A percentile compares a stretch with the other conserved stretches of the same genome.
phyloP scores from a whole-genome alignment of 345 rosid genomes.

The Sisymbrium altissimum region DNA sequence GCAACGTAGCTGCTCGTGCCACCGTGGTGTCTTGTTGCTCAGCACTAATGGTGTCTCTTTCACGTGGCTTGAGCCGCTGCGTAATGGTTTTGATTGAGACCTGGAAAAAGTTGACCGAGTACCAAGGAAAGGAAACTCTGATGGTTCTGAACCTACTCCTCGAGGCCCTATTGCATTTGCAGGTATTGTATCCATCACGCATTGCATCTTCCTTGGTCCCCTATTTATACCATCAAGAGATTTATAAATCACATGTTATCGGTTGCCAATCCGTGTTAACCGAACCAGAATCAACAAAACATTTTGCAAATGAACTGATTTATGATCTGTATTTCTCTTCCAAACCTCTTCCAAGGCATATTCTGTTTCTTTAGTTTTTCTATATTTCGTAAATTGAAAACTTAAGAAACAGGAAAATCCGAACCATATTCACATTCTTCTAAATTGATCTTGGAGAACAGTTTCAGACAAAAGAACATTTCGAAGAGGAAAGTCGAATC shows the following conservation, averaged over 20 bases:
- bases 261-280: neutral
- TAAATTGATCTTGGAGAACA: neutral
- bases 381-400: neutral
- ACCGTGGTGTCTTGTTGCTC: slow-evolving; percentile 71
- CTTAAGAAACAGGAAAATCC: no score
- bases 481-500: neutral
- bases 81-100: slow-evolving; percentile 44
- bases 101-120: slow-evolving; percentile 32
- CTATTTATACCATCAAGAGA: slow-evolving; percentile 32
- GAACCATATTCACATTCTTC: neutral
- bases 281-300: neutral
- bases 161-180: slow-evolving; percentile 38
- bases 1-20: slow-evolving; percentile 82
- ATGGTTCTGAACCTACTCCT: slow-evolving; percentile 16
- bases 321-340: neutral
- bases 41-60: slow-evolving; percentile 46
- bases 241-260: neutral
- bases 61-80: slow-evolving; percentile 20
- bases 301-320: neutral
- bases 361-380: neutral
- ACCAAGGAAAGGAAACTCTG: slow-evolving; percentile 38
- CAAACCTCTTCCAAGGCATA: neutral
- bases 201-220: slow-evolving; percentile 83
- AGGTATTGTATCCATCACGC: slow-evolving; percentile 59
- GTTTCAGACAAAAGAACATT: neutral